A percentile compares a stretch with the other conserved stretches of the same genome.
Conservation (phyloP, 2,329 filamentous ascomycete genomes). For the Clarireedia paspali region DNA sequence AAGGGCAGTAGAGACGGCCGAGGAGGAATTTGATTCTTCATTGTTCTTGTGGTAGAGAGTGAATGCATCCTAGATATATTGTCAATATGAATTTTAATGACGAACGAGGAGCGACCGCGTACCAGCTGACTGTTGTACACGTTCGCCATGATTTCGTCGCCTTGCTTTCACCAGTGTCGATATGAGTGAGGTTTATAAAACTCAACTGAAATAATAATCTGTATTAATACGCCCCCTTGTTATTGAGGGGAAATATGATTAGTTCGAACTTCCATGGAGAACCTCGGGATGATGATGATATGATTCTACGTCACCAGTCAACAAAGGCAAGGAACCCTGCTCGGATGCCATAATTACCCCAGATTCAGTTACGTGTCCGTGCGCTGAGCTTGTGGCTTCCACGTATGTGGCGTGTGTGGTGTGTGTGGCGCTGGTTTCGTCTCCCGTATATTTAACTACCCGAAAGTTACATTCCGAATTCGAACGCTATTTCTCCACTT, state of each 20-base stretch:
- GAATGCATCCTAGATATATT: conserved; percentile 22
- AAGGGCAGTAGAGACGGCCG: conserved; percentile 37
- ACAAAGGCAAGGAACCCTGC: too few relatives aligned
- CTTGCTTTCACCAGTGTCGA: not conserved
- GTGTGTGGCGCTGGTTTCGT: too few relatives aligned
- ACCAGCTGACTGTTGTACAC: conserved; percentile 38
- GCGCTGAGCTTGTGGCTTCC: too few relatives aligned
- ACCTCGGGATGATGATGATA: not conserved
- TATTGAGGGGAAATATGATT: not conserved
- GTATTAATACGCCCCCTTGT: not conserved
- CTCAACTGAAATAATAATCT: not conserved
- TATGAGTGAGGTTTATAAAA: not conserved
- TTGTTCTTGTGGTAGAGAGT: conserved; percentile 30
- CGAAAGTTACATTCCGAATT: too few relatives aligned
- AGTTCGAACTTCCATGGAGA: not conserved
- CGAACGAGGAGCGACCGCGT: conserved; percentile 11
- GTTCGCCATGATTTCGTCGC: conserved; percentile 19
- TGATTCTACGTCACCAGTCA: not conserved
- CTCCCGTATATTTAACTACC: too few relatives aligned
- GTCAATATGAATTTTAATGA: not conserved
- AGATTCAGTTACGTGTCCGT: too few relatives aligned
- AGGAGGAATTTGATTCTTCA: conserved; percentile 24
- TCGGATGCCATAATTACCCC: too few relatives aligned
- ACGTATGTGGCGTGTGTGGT: too few relatives aligned
- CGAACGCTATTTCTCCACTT: too few relatives aligned